Evolutionary conservation across 805 yeast genomes (phyloP).

Genomic region (Wickerhamomyces mucosus): DNA sequence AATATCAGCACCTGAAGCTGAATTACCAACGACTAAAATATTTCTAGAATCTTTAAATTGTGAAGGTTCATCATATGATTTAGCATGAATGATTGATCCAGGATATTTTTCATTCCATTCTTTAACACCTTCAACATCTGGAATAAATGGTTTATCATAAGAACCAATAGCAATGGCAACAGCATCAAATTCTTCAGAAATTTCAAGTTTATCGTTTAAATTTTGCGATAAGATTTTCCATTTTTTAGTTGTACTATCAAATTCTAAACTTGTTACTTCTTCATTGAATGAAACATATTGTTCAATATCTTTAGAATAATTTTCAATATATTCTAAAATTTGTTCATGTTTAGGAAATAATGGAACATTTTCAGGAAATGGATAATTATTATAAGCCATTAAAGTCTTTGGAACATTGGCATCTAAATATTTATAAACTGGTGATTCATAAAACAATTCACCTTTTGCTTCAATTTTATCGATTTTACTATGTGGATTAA

Average conservation of each 20-base stretch:
- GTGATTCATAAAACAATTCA: conserved; percentile 34
- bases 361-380: conserved; percentile 37
- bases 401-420: conserved; percentile 57
- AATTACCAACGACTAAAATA: conserved; percentile 64
- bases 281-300: conserved; percentile 34
- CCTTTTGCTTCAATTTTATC: conserved; percentile 13
- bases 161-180: conserved; percentile 59
- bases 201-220: conserved; percentile 14
- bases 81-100: conserved; percentile 45
- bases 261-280: conserved; percentile 33
- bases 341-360: conserved; percentile 52
- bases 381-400: conserved; percentile 55
- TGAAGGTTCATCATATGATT: conserved; percentile 39
- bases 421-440: conserved; percentile 58
- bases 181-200: conserved; percentile 40
- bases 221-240: conserved; percentile 37
- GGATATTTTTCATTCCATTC: conserved; percentile 38
- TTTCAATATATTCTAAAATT: conserved; percentile 49
- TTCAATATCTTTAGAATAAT: conserved; percentile 40
- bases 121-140: conserved; percentile 43
- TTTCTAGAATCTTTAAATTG: conserved; percentile 29
- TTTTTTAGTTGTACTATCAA: conserved; percentile 12
- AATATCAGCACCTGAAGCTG: conserved; percentile 70
- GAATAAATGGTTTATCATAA: conserved; percentile 51
- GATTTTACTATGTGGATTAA: conserved; percentile 16